Evolutionary conservation across 108 stramenopile species (phyloP).

Genomic region (Mediolabrus comicus): DNA sequence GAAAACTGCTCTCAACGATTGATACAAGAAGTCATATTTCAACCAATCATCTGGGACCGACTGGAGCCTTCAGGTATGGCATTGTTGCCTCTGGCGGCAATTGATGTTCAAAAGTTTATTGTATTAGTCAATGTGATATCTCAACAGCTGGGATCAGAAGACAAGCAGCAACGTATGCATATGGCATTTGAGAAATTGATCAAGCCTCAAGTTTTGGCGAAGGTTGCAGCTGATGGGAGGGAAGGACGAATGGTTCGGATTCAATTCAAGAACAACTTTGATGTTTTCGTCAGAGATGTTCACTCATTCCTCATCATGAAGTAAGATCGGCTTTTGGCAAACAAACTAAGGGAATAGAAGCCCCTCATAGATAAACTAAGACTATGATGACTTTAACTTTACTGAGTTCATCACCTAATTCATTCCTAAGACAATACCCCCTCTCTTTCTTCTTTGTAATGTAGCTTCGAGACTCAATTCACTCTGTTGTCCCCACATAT

Average conservation of each 20-base stretch:
- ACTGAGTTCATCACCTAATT: too few species aligned
- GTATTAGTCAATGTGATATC: conserved; percentile 58
- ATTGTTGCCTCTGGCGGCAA: conserved; percentile 64
- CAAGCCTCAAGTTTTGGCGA: conserved; percentile 61
- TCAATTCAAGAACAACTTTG: conserved; percentile 74
- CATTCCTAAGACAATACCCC: too few species aligned
- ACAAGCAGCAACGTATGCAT: conserved; percentile 59
- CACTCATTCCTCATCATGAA: conserved; percentile 75
- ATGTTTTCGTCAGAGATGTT: conserved; percentile 71
- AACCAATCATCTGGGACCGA: conserved; percentile 75
- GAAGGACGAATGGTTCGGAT: conserved; percentile 73
- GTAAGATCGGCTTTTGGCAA: conserved; percentile 14
- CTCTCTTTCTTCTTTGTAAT: too few species aligned
- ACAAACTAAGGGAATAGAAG: neutral
- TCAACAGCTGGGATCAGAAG: conserved; percentile 49
- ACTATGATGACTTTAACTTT: too few species aligned
- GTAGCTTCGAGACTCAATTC: too few species aligned
- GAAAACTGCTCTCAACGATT: conserved; percentile 64
- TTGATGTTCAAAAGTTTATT: conserved; percentile 62
- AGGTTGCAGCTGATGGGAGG: conserved; percentile 49
- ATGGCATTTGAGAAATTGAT: conserved; percentile 62
- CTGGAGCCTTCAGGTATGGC: conserved; percentile 72
- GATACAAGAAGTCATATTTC: conserved; percentile 77
- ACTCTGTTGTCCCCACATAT: neutral
- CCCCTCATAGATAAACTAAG: neutral